Evolutionary conservation across 139 green algal species (phyloP), one percentile per base, ranked within the genome.

Genomic region (Volvox reticuliferus): DNA sequence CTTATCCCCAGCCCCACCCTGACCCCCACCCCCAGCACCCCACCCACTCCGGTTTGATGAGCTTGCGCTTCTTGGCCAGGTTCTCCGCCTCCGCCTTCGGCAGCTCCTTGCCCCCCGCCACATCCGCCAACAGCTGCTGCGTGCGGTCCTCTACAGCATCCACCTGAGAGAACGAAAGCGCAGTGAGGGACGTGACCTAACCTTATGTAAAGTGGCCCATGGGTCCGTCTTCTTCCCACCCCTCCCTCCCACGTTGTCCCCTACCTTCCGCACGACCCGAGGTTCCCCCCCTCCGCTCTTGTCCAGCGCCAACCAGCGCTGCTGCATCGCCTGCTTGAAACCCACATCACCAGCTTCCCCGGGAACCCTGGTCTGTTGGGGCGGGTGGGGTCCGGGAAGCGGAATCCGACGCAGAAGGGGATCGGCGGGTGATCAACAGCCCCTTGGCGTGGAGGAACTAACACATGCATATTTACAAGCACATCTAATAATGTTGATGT

Each of bases 291-390:
- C n/a, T 22, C 55, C 63, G 68, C 89, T 92, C 90, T 95, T 96
- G 87, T 95, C 93, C 73, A 91, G 91, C 20, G 91, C 92, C 69
- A 96, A 73, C 93, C 93, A 96, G 86, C 97, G 96, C 50, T 93
- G 78, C 91, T 98, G 94, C 97, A 99, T 99, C 36, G 97, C 98
- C 93, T 99, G 96, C 91, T 97, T 97, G 94, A 99, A 98, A 16
- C 98, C 98, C 37, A 99, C 90, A 28, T 98, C 97, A 5, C 93
- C 96, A 2, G 96, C 82, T 50, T 94, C 88, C 19, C 94, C 95
- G 21, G 97, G 92, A 71, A 96, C 63, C 20, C 91, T 92, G 88
- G 84, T 86, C 91, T 94, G 90, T 79, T 33, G 35, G 82, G 33
- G 1, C 33, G 35, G 65, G 65, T 24, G 9, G 12, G 65, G 65